These are phyloP conservation scores for Pythium utonaiense DNA, from an alignment of 352 stramenopile genomes.

Conservation along the genomic window DNA sequence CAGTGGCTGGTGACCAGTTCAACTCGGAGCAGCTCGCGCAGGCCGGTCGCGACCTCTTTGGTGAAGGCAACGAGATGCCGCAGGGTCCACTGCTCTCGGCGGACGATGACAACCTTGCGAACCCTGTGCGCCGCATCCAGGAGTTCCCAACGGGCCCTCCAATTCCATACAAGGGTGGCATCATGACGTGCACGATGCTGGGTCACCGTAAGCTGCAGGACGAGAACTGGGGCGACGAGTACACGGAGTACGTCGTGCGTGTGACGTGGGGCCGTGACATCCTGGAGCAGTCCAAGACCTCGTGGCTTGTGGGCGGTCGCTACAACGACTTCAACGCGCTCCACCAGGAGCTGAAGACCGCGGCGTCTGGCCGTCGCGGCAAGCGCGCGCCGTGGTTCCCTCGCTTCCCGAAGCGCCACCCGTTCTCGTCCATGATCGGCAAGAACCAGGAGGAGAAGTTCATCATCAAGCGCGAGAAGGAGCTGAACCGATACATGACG, in stretches of 20 bases:
- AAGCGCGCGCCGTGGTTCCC: slow-evolving; percentile 89
- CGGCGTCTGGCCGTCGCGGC: slow-evolving; percentile 73
- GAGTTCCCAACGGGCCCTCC: slow-evolving; percentile 87
- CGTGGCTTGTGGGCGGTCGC: slow-evolving; percentile 82
- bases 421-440: slow-evolving; percentile 88
- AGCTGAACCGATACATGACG: slow-evolving; percentile 90
- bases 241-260: slow-evolving; percentile 87
- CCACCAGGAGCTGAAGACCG: slow-evolving; percentile 86
- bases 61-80: slow-evolving; percentile 72
- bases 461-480: slow-evolving; percentile 89
- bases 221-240: slow-evolving; percentile 88
- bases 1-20: slow-evolving; percentile 64
- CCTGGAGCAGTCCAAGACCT: slow-evolving; percentile 84
- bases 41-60: slow-evolving; percentile 81
- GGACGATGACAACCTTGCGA: slow-evolving; percentile 84
- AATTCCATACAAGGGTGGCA: slow-evolving; percentile 89
- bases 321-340: slow-evolving; percentile 91
- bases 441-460: slow-evolving; percentile 92
- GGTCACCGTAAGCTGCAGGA: slow-evolving; percentile 87
- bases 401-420: slow-evolving; percentile 86
- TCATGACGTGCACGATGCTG: slow-evolving; percentile 87
- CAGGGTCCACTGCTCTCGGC: slow-evolving; percentile 80
- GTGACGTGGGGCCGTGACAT: slow-evolving; percentile 88
- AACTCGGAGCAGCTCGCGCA: slow-evolving; percentile 82
- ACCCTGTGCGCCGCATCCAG: slow-evolving; percentile 83